These are phyloP conservation scores for Axilococcus clingmanii DNA, from an alignment of 139 green algal species.

Conservation along the genomic window DNA sequence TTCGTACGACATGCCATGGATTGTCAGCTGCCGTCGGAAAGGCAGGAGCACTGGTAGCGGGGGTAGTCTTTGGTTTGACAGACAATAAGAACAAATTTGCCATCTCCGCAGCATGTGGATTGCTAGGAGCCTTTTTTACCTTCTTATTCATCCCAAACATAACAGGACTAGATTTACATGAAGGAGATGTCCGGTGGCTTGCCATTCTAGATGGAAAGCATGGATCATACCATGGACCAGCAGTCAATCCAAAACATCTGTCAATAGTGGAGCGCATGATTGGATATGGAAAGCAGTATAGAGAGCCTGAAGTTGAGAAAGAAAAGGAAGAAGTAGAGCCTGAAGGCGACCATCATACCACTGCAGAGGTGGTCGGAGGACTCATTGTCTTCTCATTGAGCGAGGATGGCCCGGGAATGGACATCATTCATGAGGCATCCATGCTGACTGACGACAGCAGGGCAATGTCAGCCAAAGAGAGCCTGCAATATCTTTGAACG, in stretches of 20 bases:
- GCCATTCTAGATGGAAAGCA: conserved; percentile 18
- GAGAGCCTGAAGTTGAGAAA: conserved; percentile 21
- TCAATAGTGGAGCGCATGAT: conserved; percentile 40
- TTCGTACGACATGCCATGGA: conserved; percentile 44
- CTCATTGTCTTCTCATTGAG: too few species aligned
- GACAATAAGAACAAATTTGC: conserved; percentile 27
- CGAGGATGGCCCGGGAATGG: too few species aligned
- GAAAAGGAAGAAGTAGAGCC: too few species aligned
- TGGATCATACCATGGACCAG: conserved; percentile 33
- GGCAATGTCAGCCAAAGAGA: too few species aligned
- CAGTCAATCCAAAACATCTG: conserved; percentile 52
- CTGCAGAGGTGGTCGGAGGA: too few species aligned
- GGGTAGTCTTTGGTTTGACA: conserved; percentile 26
- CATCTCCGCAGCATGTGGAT: conserved; percentile 30
- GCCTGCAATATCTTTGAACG: too few species aligned
- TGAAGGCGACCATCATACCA: too few species aligned
- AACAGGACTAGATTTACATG: conserved; percentile 39
- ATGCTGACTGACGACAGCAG: too few species aligned
- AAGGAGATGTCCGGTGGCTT: conserved; percentile 42
- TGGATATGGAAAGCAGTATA: conserved; percentile 23
- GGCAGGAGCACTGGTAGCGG: conserved; percentile 37
- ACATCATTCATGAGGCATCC: too few species aligned
- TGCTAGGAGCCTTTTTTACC: conserved; percentile 32
- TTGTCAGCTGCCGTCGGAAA: conserved; percentile 45
- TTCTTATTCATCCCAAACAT: conserved; percentile 55